Percentiles rank a stretch among this genome's conserved stretches.
These are phyloP conservation scores for Trichomonascaceae sp. DNA, from an alignment of 1,139 yeast genomes.

Conservation along the genomic window DNA sequence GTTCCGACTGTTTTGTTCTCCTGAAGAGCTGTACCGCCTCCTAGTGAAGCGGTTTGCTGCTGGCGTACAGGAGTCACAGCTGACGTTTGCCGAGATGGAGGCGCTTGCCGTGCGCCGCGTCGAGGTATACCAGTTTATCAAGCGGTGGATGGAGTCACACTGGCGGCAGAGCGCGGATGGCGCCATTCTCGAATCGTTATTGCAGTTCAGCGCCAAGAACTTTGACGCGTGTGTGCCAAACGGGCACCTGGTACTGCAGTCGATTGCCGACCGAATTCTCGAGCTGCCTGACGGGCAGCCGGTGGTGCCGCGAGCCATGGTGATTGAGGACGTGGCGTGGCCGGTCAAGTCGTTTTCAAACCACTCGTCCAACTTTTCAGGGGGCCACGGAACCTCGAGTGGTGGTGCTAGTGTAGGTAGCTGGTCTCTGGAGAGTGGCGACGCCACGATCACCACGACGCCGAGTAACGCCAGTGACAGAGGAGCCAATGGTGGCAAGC, in stretches of 20 bases:
- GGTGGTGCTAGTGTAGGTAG: background rate
- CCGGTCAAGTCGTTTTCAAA: background rate
- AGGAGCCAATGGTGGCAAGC: background rate
- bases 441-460: too few species aligned
- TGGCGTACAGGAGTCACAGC: constrained; percentile 23
- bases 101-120: constrained; percentile 49
- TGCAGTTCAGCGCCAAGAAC: constrained; percentile 60
- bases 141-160: constrained; percentile 77
- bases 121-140: constrained; percentile 53
- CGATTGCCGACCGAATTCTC: constrained; percentile 14
- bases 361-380: background rate
- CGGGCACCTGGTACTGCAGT: constrained; percentile 17
- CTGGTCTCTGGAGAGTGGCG: too few species aligned
- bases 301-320: constrained; percentile 13
- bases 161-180: constrained; percentile 62
- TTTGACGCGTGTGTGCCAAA: constrained; percentile 11
- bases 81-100: constrained; percentile 17
- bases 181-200: constrained; percentile 47
- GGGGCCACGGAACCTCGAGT: background rate
- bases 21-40: constrained; percentile 57
- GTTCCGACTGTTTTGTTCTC: constrained; percentile 60
- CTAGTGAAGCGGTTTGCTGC: constrained; percentile 56
- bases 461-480: too few species aligned
- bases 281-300: constrained; percentile 16
- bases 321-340: background rate